Evolutionary conservation across 768 basidiomycete genomes (phyloP), one percentile per base, ranked within the genome.

Genomic region (Tephrocybe sp.): DNA sequence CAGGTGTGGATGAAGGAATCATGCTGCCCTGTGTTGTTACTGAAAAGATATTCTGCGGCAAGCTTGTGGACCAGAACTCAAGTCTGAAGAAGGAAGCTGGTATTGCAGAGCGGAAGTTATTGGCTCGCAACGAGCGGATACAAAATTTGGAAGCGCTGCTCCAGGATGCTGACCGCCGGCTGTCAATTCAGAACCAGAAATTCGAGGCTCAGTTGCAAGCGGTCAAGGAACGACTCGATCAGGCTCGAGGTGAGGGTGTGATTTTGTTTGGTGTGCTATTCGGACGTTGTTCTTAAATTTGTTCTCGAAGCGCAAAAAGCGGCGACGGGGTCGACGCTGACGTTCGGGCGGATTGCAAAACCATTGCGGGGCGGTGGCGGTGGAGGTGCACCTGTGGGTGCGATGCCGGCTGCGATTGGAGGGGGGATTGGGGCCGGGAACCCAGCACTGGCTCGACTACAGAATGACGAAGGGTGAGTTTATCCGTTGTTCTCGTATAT

Each of bases 11-110:
- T 30, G 13, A 23, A 53, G 42, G 15, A 31, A 41, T 47, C 8
- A 21, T 18, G 21, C n/a, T 18, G 29, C n/a, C n/a, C n/a, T n/a
- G 23, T 16, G 23, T 38, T 22, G 9, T 38, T n/a, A 25, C 46
- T 42, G 29, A 23, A 41, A 33, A 57, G 60, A 45, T 43, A 36
- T 49, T 52, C 57, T 43, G 40, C 45, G 49, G 39, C 23, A 50
- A 98, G 94, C 88, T 99, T 55, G 95, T 98, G 46, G 95, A 99
- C 69, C 97, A 99, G 72, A 98, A 98, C 71, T 89, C 93, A 11
- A 82, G 88, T 11, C 74, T 99, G 58, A 98, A 98, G 81, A 97
- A 95, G 72, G 97, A 98, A 69, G 89, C 93, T 25, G 93, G 91
- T 18, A 90, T 95, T 57, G 92, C 95, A 47, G 97, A 99, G 69